Evolutionary conservation across 208 protist species (phyloP), one percentile per base, ranked within the genome.

Genomic region (Acanthamoeba triangularis): DNA sequence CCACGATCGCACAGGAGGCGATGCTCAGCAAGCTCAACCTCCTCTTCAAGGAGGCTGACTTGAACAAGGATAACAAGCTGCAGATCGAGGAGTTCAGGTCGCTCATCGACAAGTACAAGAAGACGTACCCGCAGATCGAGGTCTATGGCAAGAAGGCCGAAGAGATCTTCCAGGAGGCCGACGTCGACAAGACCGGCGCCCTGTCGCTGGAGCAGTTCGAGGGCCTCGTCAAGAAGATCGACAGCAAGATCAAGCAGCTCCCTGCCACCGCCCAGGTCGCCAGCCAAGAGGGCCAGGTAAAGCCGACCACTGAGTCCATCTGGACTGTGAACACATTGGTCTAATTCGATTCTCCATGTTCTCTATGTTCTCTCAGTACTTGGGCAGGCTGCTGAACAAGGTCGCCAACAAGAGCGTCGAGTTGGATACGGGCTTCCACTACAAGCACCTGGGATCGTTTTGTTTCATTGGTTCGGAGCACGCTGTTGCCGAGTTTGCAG

Each of bases 81-180:
- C 63, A 67, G 41, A 54, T 92, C 61, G 44, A 92, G 25, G 87
- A 92, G 61, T 74, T 92, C 37, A 25, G 33, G 20, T 28, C 35
- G 52, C 35, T 67, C 33, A 37, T 92, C 33, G 37, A 69, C n/a
- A 92, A 74, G 61, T 67, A 92, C 61, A 67, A 74, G 63, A 92
- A 92, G 35, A 74, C 37, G 61, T 92, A 92, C 44, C 87, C 87
- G 16, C 87, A 92, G 87, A 41, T 92, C 28, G 87, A 92, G 47
- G 14, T 74, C 35, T 92, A 92, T 37, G 87, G 54, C 61, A 67
- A 74, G 63, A 92, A 92, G 61, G 63, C 63, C 54, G 63, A 92
- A 20, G 61, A 92, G 61, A 23, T 92, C 52, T 92, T 92, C 61
- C 7, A 67, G 7, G 63, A 76, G 59, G 87, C 23, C 25, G 87